phyloP scores from a whole-genome alignment of 805 yeast species.

The Schizosaccharomyces octosporus region DNA sequence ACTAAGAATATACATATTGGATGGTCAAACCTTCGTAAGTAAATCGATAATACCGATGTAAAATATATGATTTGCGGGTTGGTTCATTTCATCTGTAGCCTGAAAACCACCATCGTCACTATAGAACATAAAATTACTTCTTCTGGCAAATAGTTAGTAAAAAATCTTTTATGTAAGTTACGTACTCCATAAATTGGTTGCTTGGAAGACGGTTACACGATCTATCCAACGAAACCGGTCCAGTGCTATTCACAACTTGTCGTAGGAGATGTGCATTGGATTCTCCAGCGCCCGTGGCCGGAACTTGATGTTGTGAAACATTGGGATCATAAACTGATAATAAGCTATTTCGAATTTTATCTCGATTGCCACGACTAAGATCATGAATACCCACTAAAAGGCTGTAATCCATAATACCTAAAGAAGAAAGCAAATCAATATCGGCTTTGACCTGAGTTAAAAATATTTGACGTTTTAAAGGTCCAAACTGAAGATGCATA shows the following conservation, averaged over 20 bases:
- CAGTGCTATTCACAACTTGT: not conserved
- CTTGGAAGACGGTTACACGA: not conserved
- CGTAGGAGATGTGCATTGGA: not conserved
- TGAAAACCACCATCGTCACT: constrained; percentile 66
- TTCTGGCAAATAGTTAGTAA: not conserved
- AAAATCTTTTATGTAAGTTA: not conserved
- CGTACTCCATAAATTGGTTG: not conserved
- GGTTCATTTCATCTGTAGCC: constrained; percentile 38
- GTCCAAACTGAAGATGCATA: constrained; percentile 50
- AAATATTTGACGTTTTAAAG: constrained; percentile 33
- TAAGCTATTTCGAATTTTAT: constrained; percentile 15
- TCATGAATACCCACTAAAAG: constrained; percentile 73
- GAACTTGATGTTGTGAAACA: not conserved
- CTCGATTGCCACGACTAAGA: constrained; percentile 30
- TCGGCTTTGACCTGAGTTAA: constrained; percentile 51
- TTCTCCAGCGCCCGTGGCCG: not conserved
- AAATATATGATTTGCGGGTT: constrained; percentile 44
- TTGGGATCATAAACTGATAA: constrained; percentile 16
- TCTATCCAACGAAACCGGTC: not conserved
- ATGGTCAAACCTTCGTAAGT: constrained; percentile 25
- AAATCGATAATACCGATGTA: constrained; percentile 89
- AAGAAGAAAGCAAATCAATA: constrained; percentile 39
- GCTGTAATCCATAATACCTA: constrained; percentile 91
- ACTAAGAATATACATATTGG: not conserved
- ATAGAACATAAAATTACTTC: constrained; percentile 31